Percentiles rank a stretch among this genome's conserved stretches.
These are phyloP conservation scores for Dendrobium nobile DNA, from an alignment of 106 monocot genomes.

Conservation along the genomic window DNA sequence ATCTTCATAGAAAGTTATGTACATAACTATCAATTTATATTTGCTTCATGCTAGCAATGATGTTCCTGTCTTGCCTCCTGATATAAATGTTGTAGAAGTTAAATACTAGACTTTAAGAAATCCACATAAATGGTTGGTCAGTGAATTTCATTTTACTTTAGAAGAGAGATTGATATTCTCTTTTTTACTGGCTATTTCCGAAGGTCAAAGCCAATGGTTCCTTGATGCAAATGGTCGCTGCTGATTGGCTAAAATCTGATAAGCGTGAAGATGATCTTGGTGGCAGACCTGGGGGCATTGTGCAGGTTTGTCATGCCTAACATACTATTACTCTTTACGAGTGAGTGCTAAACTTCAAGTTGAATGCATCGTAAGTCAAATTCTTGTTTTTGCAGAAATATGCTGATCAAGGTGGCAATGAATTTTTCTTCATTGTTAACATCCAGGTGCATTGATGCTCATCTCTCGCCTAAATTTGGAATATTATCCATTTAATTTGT, in stretches of 20 bases:
- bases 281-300: conserved; percentile 69
- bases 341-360: background rate
- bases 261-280: conserved; percentile 92
- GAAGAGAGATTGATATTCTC: background rate
- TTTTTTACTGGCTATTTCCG: background rate
- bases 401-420: conserved; percentile 59
- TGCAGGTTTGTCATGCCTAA: conserved; percentile 42
- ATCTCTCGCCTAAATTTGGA: background rate
- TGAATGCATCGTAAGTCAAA: background rate
- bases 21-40: too few relatives aligned
- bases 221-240: conserved; percentile 90
- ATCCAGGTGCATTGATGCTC: conserved; percentile 56
- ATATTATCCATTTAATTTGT: background rate
- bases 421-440: conserved; percentile 93
- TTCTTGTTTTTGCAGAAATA: conserved; percentile 57
- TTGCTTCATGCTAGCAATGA: too few relatives aligned
- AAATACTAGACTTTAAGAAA: too few relatives aligned
- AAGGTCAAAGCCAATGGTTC: conserved; percentile 74
- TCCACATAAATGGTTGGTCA: background rate
- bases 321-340: background rate
- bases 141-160: background rate
- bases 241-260: conserved; percentile 87
- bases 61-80: too few relatives aligned
- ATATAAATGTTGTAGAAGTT: too few relatives aligned
- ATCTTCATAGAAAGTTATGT: too few relatives aligned